Base-by-base conservation (phyloP, 306 rosid species). In the Alnus rubra region DNA sequence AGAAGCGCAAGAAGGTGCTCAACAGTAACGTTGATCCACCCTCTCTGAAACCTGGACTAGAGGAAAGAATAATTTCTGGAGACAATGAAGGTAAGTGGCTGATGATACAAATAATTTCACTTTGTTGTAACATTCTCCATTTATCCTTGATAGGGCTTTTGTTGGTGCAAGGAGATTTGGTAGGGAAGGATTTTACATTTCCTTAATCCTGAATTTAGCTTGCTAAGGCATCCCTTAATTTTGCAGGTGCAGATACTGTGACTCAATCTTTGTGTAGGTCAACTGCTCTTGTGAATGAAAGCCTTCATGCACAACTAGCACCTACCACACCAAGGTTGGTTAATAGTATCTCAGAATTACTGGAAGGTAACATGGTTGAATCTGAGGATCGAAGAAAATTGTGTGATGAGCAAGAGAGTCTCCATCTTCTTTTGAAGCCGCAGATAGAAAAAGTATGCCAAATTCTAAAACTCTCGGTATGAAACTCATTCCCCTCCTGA, bases 1-100 rank as follows among this genome's bases (percentile, higher is more conserved):
- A 83, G 83, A 95, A 90, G 84, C 96, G 88, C 13, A 79, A 73
- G 88, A 90, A 86, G 85, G 78, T 95, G 78, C 75, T 70, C 67
- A 76, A 74, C 79, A 80, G 81, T 83, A 74, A 56, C 76, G 69
- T 76, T 47, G 82, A 79, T 70, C 88, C 33, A 62, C 75, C 83
- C 68, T 64, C 82, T 73, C 68, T 65, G 37, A 90, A 86, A 78
- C 56, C 69, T 85, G 90, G 79, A 67, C 86, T 76, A 67, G 91
- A 70, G 65, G 74, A 79, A 33, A 83, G 81, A 65, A 52, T 77
- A 71, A 28, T 50, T 65, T 45, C 82, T 51, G 77, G 81, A 71
- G 72, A 59, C 76, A 85, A 84, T 84, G 85, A 89, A 81, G 98
- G 98, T 95, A 83, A 84, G 82, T 82, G 74, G 65, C 67, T 52